Evolutionary conservation across 176 grass and related monocot genomes (phyloP).

Genomic region (Avena sativa): DNA sequence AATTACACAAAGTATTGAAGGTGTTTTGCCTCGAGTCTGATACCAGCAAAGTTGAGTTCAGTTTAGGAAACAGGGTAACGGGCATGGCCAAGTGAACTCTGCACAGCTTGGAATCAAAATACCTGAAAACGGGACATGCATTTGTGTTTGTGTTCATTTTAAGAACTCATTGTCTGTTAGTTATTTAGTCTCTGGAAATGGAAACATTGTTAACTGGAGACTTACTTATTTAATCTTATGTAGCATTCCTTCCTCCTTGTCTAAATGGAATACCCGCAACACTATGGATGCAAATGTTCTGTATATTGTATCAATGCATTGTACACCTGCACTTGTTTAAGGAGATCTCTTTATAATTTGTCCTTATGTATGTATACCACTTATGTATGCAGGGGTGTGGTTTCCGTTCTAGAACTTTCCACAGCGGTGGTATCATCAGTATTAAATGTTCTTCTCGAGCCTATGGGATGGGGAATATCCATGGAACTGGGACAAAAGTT

Average conservation of each 20-base stretch:
- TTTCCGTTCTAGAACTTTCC: conserved; percentile 67
- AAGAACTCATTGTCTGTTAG: not conserved
- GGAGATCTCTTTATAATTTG: not conserved
- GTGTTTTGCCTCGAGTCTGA: not conserved
- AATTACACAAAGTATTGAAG: conserved; percentile 1
- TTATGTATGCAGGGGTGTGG: conserved; percentile 65
- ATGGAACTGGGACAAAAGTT: conserved; percentile 66
- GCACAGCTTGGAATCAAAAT: not conserved
- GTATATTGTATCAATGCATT: conserved; percentile 12
- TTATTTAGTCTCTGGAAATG: conserved; percentile 6
- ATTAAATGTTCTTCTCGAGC: conserved; percentile 79
- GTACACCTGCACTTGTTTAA: conserved; percentile 22
- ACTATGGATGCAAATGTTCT: conserved; percentile 23
- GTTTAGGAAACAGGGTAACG: conserved; percentile 9
- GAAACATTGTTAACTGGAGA: not conserved
- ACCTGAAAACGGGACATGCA: not conserved
- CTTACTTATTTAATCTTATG: not conserved
- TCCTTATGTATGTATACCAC: not conserved
- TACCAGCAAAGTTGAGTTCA: conserved; percentile 5
- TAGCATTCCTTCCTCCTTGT: not conserved
- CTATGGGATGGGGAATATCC: conserved; percentile 74
- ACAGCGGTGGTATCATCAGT: conserved; percentile 65
- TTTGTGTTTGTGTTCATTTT: not conserved
- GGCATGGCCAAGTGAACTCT: not conserved
- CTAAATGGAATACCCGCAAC: conserved; percentile 13